A percentile compares a stretch with the other conserved stretches of the same genome.
phyloP scores from a whole-genome alignment of 225 moss, liverwort and hornwort genomes.

The Bryum argenteum region DNA sequence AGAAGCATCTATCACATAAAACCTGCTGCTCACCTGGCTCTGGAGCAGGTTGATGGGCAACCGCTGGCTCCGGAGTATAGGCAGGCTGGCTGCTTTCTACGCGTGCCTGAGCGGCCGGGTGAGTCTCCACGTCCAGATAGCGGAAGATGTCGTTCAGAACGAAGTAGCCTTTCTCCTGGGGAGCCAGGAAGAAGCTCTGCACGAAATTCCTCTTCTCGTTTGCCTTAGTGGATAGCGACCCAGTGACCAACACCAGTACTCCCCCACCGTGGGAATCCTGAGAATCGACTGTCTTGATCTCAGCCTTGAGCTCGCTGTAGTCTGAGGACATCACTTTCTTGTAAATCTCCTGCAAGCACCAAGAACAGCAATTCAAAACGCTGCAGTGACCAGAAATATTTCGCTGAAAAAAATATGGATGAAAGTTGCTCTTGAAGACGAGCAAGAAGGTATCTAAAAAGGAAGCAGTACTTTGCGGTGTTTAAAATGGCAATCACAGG shows the following conservation, averaged over 20 bases:
- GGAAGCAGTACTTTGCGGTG: not conserved
- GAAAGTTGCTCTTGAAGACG: not conserved
- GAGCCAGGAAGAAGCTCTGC: constrained; percentile 94
- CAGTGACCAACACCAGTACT: constrained; percentile 86
- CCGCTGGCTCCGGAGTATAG: constrained; percentile 44
- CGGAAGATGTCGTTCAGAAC: constrained; percentile 87
- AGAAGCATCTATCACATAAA: no score
- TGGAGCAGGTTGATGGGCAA: constrained; percentile 38
- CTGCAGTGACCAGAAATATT: no score
- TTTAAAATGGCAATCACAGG: not conserved
- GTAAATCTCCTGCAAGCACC: constrained; percentile 63
- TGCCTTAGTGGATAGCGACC: constrained; percentile 54
- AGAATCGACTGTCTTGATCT: constrained; percentile 89
- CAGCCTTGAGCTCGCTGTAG: constrained; percentile 84
- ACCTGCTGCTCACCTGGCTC: constrained; percentile 49
- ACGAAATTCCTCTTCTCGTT: constrained; percentile 73
- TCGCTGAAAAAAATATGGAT: no score
- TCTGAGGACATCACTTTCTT: constrained; percentile 81
- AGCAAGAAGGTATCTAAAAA: not conserved
- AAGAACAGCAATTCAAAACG: not conserved
- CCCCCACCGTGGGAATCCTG: constrained; percentile 86
- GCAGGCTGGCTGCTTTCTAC: constrained; percentile 29
- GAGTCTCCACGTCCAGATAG: constrained; percentile 64
- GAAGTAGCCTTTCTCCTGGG: constrained; percentile 93
- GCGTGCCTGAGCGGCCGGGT: constrained; percentile 6